These are phyloP conservation scores for Lyophyllum decastes DNA, from an alignment of 768 basidiomycete species.

Conservation along the genomic window DNA sequence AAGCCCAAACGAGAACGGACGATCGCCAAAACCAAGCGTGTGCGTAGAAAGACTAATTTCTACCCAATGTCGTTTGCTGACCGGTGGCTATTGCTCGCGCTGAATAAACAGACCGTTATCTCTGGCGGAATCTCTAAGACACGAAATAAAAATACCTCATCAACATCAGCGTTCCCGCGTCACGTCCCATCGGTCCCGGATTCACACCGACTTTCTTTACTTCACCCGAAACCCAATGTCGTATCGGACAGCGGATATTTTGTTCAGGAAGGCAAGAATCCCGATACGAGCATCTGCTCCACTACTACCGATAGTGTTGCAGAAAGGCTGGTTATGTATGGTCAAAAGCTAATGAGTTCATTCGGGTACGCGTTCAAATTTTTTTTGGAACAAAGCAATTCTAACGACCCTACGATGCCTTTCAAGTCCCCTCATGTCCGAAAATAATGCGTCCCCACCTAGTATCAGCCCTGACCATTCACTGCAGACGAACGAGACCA, in stretches of 20 bases:
- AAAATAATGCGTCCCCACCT: slow-evolving; percentile 1
- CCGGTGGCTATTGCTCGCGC: background rate
- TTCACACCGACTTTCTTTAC: background rate
- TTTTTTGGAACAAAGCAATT: slow-evolving; percentile 1
- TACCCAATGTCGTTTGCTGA: slow-evolving; percentile 4
- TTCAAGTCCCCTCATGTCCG: slow-evolving; percentile 14
- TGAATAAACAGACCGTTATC: slow-evolving; percentile 18
- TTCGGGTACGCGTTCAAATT: slow-evolving; percentile 41
- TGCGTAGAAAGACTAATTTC: slow-evolving; percentile 10
- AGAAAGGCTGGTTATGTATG: slow-evolving; percentile 49
- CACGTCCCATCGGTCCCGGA: slow-evolving; percentile 14
- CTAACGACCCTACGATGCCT: slow-evolving; percentile 12
- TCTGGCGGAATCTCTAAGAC: slow-evolving; percentile 30
- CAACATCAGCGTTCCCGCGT: slow-evolving; percentile 7
- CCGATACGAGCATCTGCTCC: slow-evolving; percentile 30
- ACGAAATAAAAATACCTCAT: slow-evolving; percentile 15
- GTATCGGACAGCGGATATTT: slow-evolving; percentile 9
- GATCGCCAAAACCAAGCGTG: slow-evolving; percentile 12
- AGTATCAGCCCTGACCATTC: slow-evolving; percentile 10
- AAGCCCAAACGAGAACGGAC: background rate
- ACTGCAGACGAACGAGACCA: slow-evolving; percentile 1
- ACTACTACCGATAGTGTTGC: slow-evolving; percentile 39
- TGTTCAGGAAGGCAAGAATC: slow-evolving; percentile 12
- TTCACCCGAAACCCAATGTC: background rate
- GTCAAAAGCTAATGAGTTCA: slow-evolving; percentile 44